These are phyloP conservation scores for Thelonectria discophora DNA, from an alignment of 2,329 filamentous ascomycete species.

Conservation along the genomic window DNA sequence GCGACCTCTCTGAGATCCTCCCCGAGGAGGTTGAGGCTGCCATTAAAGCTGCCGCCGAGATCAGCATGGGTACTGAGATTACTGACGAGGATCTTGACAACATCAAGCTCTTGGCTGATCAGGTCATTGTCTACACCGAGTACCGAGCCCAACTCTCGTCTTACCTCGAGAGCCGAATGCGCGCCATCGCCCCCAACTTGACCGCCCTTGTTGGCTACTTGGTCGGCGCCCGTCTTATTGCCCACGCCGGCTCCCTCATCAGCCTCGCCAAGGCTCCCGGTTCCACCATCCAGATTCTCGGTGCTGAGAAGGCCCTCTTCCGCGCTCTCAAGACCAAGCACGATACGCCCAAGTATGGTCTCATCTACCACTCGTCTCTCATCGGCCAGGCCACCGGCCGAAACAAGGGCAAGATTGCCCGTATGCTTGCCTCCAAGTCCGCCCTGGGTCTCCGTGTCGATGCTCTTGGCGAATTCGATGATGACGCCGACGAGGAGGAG, in stretches of 20 bases:
- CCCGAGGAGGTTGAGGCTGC: constrained; percentile 94
- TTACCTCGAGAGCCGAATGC: constrained; percentile 94
- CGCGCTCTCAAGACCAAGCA: constrained; percentile 98
- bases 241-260: constrained; percentile 92
- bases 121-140: constrained; percentile 91
- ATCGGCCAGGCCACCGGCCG: constrained; percentile 97
- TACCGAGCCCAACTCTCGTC: constrained; percentile 87
- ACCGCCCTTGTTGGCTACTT: constrained; percentile 92
- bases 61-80: constrained; percentile 99
- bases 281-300: constrained; percentile 96
- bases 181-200: constrained; percentile 94
- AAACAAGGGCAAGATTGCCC: constrained; percentile 99
- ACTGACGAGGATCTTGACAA: constrained; percentile 91
- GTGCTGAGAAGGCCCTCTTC: constrained; percentile 98
- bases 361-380: constrained; percentile 90
- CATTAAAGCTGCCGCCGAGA: constrained; percentile 93
- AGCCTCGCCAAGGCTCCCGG: constrained; percentile 94
- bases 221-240: constrained; percentile 92
- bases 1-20: constrained; percentile 87
- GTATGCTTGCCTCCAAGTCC: constrained; percentile 93
- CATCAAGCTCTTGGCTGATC: constrained; percentile 89
- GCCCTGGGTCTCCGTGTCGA: constrained; percentile 94
- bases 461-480: constrained; percentile 67
- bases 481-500: constrained; percentile 86
- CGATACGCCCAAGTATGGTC: constrained; percentile 97